phyloP scores from a whole-genome alignment of 306 rosid genomes.

The Gleditsia sinensis region DNA sequence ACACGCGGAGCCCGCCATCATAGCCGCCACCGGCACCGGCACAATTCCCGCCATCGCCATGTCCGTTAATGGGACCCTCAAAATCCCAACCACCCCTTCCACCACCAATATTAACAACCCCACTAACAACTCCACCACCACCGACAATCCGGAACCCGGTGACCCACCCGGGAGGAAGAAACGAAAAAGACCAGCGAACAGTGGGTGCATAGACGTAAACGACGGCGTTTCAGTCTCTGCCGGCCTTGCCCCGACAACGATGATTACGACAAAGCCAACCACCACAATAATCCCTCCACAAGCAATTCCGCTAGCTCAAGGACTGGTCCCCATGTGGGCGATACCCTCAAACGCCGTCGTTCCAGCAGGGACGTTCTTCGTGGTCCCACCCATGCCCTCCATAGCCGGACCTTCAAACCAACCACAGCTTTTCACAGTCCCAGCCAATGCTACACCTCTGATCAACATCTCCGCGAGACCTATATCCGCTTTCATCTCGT shows the following conservation, averaged over 20 bases:
- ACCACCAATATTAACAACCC: background rate
- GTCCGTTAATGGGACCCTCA: conserved; percentile 78
- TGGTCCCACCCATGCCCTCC: too few relatives aligned
- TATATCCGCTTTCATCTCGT: conserved; percentile 60
- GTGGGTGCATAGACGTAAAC: conserved; percentile 53
- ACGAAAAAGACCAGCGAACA: conserved; percentile 54
- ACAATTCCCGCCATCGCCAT: conserved; percentile 81
- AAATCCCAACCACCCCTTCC: conserved; percentile 58
- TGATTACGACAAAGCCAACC: background rate
- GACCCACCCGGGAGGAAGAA: conserved; percentile 52
- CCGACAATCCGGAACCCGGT: conserved; percentile 42
- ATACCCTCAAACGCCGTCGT: too few relatives aligned
- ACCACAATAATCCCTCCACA: conserved; percentile 37
- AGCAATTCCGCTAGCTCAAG: conserved; percentile 43
- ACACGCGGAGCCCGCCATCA: conserved; percentile 77
- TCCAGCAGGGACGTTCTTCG: too few relatives aligned
- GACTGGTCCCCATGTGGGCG: too few relatives aligned
- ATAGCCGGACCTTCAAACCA: conserved; percentile 45
- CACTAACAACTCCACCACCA: too few relatives aligned
- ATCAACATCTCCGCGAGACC: background rate
- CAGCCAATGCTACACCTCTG: background rate
- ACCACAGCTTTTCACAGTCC: conserved; percentile 62
- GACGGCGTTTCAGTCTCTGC: conserved; percentile 58
- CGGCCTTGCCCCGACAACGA: conserved; percentile 45
- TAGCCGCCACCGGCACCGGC: conserved; percentile 85